A percentile compares a stretch with the other conserved stretches of the same genome.
Conservation (phyloP, 371 early-diverging fungal species). For the Mucor saturninus region DNA sequence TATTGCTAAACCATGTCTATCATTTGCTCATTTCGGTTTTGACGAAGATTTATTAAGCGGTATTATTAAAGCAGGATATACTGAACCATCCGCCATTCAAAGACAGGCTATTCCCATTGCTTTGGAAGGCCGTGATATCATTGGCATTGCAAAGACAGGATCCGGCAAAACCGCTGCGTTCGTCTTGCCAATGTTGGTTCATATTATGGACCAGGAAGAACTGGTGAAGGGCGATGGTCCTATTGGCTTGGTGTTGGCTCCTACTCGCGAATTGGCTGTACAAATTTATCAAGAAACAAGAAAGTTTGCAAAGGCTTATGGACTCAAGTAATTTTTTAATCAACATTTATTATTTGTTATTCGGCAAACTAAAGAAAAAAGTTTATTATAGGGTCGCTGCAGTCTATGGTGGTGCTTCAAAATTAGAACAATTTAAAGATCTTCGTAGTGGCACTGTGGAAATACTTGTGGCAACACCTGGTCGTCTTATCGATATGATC, state of each 20-base stretch:
- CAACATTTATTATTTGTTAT: too few relatives aligned
- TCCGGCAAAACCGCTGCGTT: conserved; percentile 81
- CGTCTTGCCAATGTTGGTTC: conserved; percentile 85
- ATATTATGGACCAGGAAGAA: conserved; percentile 84
- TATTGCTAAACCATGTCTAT: conserved; percentile 78
- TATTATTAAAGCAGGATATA: conserved; percentile 67
- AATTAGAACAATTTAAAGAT: conserved; percentile 88
- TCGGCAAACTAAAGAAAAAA: background rate
- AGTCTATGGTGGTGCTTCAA: conserved; percentile 92
- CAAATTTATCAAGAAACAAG: conserved; percentile 88
- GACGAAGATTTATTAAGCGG: conserved; percentile 72
- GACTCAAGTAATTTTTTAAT: conserved; percentile 48
- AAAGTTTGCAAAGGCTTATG: conserved; percentile 79
- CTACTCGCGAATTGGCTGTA: conserved; percentile 90
- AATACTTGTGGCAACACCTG: conserved; percentile 94
- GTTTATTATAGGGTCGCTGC: conserved; percentile 57
- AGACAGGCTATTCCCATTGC: conserved; percentile 80
- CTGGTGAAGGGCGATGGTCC: conserved; percentile 73
- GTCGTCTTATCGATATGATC: conserved; percentile 95
- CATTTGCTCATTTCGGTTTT: conserved; percentile 90
- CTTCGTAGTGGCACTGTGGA: conserved; percentile 83
- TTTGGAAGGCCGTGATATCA: conserved; percentile 78
- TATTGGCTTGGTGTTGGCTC: conserved; percentile 76
- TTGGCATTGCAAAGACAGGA: conserved; percentile 92
- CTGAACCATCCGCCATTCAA: conserved; percentile 83